Evolutionary conservation across 495 filamentous ascomycete genomes (phyloP).

Genomic region (Neurospora sp.): DNA sequence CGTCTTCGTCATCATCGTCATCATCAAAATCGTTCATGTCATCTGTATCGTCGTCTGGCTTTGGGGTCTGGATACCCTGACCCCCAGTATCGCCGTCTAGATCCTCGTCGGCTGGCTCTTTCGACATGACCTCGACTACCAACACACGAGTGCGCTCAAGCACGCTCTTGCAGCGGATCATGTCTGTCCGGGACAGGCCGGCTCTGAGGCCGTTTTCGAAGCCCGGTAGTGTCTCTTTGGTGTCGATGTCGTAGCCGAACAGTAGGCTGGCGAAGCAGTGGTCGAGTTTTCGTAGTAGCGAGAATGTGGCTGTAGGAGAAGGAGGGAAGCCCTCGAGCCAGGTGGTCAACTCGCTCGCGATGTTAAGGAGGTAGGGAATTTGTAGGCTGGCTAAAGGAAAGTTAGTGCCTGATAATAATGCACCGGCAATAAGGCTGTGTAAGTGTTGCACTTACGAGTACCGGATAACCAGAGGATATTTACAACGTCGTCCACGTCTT

Average conservation of each 20-base stretch:
- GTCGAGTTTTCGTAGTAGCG: constrained; percentile 65
- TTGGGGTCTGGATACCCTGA: constrained; percentile 19
- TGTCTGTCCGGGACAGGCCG: constrained; percentile 59
- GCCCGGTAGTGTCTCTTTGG: constrained; percentile 54
- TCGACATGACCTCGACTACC: constrained; percentile 53
- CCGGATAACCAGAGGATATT: constrained; percentile 76
- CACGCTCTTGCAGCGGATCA: constrained; percentile 69
- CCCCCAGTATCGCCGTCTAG: constrained; percentile 28
- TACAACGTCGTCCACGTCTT: constrained; percentile 58
- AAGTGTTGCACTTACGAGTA: constrained; percentile 50
- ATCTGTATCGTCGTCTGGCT: constrained; percentile 4
- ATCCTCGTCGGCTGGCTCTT: constrained; percentile 22
- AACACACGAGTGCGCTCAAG: constrained; percentile 59
- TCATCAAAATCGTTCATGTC: constrained; percentile 8
- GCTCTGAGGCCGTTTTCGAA: constrained; percentile 45
- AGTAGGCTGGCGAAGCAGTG: constrained; percentile 64
- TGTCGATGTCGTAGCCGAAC: constrained; percentile 53
- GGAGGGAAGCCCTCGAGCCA: constrained; percentile 60
- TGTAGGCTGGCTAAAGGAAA: constrained; percentile 58
- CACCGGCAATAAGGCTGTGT: neutral
- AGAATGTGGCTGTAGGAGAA: constrained; percentile 52
- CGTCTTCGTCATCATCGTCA: constrained; percentile 34
- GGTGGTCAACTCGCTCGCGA: constrained; percentile 57
- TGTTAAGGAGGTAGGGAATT: constrained; percentile 67
- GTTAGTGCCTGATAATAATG: neutral